Conservation (phyloP, 352 stramenopile genomes). For the Phytophthora sojae region DNA sequence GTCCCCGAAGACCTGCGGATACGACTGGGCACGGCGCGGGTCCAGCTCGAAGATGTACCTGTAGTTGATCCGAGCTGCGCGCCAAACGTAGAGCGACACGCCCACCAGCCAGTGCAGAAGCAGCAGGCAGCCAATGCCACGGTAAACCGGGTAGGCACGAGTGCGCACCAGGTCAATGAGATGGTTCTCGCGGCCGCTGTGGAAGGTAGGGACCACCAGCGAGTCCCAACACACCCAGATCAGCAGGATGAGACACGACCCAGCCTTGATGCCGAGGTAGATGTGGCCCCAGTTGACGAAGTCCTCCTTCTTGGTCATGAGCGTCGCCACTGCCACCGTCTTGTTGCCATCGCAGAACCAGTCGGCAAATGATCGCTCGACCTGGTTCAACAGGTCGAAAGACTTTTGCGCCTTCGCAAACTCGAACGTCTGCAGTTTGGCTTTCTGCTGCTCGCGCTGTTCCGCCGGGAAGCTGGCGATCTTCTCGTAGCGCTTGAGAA, state of each 20-base stretch:
- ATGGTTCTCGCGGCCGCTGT: conserved; percentile 68
- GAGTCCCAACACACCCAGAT: conserved; percentile 97
- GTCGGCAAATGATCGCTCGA: conserved; percentile 79
- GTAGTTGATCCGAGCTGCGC: conserved; percentile 91
- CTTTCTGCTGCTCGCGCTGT: conserved; percentile 51
- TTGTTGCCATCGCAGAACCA: conserved; percentile 81
- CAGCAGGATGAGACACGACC: conserved; percentile 78
- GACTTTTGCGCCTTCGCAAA: conserved; percentile 70
- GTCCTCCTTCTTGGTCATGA: conserved; percentile 83
- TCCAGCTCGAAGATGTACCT: conserved; percentile 97
- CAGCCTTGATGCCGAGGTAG: conserved; percentile 88
- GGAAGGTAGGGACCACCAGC: conserved; percentile 83
- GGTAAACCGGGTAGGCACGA: conserved; percentile 94
- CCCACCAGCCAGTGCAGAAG: conserved; percentile 97
- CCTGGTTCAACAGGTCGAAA: conserved; percentile 52
- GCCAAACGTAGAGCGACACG: conserved; percentile 93
- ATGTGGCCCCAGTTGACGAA: conserved; percentile 84
- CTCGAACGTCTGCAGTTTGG: conserved; percentile 58
- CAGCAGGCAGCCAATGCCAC: conserved; percentile 94
- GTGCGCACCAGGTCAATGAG: conserved; percentile 83
- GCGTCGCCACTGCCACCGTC: conserved; percentile 74
- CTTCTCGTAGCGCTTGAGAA: conserved; percentile 96
- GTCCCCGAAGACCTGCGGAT: conserved; percentile 95
- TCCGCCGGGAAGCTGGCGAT: conserved; percentile 45
- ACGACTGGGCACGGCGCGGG: conserved; percentile 80